Percentiles rank a stretch among this genome's conserved stretches.
These are phyloP conservation scores for Neonectria ditissima DNA, from an alignment of 2,329 filamentous ascomycete species.

Conservation along the genomic window DNA sequence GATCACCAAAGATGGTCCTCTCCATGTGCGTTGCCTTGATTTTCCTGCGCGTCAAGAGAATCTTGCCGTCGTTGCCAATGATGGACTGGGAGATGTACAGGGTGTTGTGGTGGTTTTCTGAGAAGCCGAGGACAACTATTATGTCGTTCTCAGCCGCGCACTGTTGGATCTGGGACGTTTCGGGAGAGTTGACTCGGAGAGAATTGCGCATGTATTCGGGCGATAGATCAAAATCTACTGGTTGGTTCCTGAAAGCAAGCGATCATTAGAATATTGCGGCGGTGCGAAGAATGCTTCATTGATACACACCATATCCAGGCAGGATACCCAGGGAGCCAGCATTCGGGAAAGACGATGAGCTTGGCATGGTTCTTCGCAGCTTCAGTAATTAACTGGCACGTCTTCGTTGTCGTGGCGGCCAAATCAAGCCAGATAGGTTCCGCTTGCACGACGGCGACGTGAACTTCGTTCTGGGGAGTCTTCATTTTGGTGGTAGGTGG, in stretches of 20 bases:
- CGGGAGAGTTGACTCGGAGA: not conserved
- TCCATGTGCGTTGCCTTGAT: conserved; percentile 66
- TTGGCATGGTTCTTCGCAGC: not conserved
- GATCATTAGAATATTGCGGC: not conserved
- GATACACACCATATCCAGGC: not conserved
- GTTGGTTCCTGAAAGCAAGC: not conserved
- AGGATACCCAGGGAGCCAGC: not conserved
- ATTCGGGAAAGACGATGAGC: not conserved
- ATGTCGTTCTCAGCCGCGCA: conserved; percentile 6
- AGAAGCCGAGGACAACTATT: not conserved
- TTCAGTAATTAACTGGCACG: not conserved
- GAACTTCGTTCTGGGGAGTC: not conserved
- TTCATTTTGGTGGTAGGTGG: not conserved
- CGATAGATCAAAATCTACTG: not conserved
- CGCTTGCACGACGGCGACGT: conserved; percentile 4
- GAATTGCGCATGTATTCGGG: conserved; percentile 2
- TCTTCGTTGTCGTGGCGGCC: not conserved
- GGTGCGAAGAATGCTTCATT: too few relatives aligned
- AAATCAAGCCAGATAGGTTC: not conserved
- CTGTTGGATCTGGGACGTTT: not conserved
- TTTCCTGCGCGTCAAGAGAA: conserved; percentile 48
- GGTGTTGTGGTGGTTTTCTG: not conserved
- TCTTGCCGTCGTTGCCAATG: conserved; percentile 4
- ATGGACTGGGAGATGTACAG: conserved; percentile 9
- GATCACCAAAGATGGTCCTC: conserved; percentile 61